Percentiles rank a stretch among this genome's conserved stretches.
Evolutionary conservation across 805 yeast species (phyloP).

Genomic region (Cyberlindnera suaveolens): DNA sequence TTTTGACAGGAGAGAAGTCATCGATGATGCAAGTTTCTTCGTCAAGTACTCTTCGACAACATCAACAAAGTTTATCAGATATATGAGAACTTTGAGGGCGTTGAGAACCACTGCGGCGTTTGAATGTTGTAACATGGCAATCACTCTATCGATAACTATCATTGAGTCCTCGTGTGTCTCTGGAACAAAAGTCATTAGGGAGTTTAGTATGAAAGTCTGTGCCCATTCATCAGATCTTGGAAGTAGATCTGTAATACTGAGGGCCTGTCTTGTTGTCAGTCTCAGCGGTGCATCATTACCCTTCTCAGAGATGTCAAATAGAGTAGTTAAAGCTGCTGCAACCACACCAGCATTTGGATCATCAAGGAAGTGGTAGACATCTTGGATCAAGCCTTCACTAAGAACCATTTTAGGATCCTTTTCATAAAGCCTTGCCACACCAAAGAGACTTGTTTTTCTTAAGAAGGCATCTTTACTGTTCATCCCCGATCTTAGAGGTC

Average conservation of each 20-base stretch:
- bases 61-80: conserved; percentile 64
- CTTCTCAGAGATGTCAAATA: conserved; percentile 57
- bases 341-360: conserved; percentile 59
- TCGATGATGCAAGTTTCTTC: conserved; percentile 57
- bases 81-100: conserved; percentile 64
- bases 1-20: conserved; percentile 63
- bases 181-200: conserved; percentile 68
- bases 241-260: conserved; percentile 32
- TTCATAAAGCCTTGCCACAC: conserved; percentile 63
- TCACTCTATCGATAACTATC: conserved; percentile 51
- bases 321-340: conserved; percentile 64
- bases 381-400: conserved; percentile 36
- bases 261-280: conserved; percentile 44
- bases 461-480: conserved; percentile 51
- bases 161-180: conserved; percentile 60
- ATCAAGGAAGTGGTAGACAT: conserved; percentile 45
- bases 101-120: conserved; percentile 79
- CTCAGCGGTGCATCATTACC: conserved; percentile 43
- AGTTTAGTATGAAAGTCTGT: conserved; percentile 58
- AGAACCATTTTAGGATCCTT: conserved; percentile 42
- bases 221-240: conserved; percentile 49
- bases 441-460: conserved; percentile 62
- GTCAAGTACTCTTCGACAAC: conserved; percentile 52
- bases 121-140: conserved; percentile 73
- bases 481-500: conserved; percentile 30